These are phyloP conservation scores for Coemansia sp. DNA, from an alignment of 192 early-diverging fungal genomes.

Conservation along the genomic window DNA sequence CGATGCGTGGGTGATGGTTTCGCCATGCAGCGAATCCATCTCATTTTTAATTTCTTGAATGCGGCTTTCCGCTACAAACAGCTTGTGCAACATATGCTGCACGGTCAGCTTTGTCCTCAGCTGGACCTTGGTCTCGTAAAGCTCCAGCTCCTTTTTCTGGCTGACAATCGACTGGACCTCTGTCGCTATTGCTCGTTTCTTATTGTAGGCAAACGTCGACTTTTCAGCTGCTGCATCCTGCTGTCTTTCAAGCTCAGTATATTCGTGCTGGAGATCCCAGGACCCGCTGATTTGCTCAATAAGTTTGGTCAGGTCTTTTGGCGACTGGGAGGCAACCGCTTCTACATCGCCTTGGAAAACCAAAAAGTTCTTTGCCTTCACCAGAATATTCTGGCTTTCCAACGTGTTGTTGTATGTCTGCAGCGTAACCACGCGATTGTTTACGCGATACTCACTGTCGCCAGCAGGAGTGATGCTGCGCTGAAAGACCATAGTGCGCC, in stretches of 20 bases:
- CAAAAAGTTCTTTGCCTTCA: slow-evolving; percentile 96
- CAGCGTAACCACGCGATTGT: slow-evolving; percentile 70
- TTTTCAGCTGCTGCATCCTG: slow-evolving; percentile 88
- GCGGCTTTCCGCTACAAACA: slow-evolving; percentile 83
- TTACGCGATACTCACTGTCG: slow-evolving; percentile 85
- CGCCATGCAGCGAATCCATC: slow-evolving; percentile 60
- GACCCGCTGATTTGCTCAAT: slow-evolving; percentile 98
- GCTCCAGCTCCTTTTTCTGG: slow-evolving; percentile 89
- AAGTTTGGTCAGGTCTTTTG: slow-evolving; percentile 87
- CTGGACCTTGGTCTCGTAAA: slow-evolving; percentile 72
- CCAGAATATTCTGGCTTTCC: slow-evolving; percentile 87
- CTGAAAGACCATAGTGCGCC: slow-evolving; percentile 65
- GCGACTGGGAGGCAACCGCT: slow-evolving; percentile 91
- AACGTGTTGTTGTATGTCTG: slow-evolving; percentile 74
- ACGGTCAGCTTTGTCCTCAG: slow-evolving; percentile 63
- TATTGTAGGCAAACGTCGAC: slow-evolving; percentile 86
- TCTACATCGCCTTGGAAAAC: slow-evolving; percentile 99
- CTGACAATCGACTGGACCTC: slow-evolving; percentile 93
- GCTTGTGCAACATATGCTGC: slow-evolving; percentile 82
- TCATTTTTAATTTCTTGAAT: slow-evolving; percentile 61
- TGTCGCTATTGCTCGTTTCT: slow-evolving; percentile 80
- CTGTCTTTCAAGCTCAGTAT: slow-evolving; percentile 77
- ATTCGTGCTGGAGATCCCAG: slow-evolving; percentile 83
- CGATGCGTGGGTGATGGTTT: slow-evolving; percentile 35
- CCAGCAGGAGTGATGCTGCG: slow-evolving; percentile 70